These are phyloP conservation scores for Carex myosuroides DNA, from an alignment of 176 grass and related monocot species.

Conservation along the genomic window DNA sequence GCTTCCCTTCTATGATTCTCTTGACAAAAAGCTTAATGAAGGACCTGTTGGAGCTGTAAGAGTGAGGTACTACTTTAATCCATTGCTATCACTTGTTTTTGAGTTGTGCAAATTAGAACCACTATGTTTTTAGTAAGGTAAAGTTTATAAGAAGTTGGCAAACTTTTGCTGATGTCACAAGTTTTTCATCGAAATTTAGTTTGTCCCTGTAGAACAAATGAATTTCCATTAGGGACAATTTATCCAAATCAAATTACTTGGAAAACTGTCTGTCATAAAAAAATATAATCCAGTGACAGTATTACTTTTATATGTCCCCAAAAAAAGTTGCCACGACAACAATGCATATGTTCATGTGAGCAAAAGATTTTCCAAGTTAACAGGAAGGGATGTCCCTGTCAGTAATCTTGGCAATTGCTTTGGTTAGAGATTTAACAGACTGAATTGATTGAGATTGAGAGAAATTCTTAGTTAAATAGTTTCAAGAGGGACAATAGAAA, in stretches of 20 bases:
- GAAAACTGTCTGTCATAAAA: not conserved
- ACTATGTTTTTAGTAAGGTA: not conserved
- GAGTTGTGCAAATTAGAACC: not conserved
- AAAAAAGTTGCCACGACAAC: too few relatives aligned
- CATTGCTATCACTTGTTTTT: not conserved
- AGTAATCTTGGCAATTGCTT: not conserved
- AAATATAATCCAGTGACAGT: not conserved
- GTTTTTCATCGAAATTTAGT: not conserved
- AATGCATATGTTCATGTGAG: not conserved
- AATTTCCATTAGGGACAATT: not conserved
- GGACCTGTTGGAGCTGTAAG: conserved; percentile 38
- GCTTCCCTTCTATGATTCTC: conserved; percentile 68
- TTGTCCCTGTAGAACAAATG: not conserved
- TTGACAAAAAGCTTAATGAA: conserved; percentile 54
- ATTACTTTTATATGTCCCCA: not conserved
- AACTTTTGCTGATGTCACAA: not conserved
- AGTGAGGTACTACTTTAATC: conserved; percentile 38
- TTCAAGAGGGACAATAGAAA: not conserved
- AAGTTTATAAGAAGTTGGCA: not conserved
- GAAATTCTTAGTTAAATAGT: not conserved
- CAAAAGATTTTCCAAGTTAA: not conserved
- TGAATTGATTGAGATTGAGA: not conserved
- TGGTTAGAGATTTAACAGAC: not conserved
- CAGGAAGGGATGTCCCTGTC: not conserved
- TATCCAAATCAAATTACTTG: not conserved